These are phyloP conservation scores for Fomitiporia mediterranea DNA, from an alignment of 1,284 basidiomycete genomes.

Conservation along the genomic window DNA sequence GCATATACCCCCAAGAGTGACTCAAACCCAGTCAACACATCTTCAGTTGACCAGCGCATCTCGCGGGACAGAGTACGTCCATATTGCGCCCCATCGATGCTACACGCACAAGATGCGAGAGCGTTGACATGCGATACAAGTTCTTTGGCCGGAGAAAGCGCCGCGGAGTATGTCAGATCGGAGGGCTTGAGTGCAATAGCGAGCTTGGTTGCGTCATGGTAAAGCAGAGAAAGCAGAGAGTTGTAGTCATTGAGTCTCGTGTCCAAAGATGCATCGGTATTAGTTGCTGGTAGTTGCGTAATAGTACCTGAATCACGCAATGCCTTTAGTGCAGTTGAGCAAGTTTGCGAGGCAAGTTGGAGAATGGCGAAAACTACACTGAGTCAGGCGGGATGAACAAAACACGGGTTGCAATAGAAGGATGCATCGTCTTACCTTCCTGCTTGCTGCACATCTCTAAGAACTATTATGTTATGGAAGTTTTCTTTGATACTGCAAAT, in stretches of 20 bases:
- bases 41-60: conserved; percentile 36
- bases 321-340: conserved; percentile 12
- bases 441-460: conserved; percentile 16
- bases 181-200: conserved; percentile 61
- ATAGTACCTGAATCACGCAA: conserved; percentile 7
- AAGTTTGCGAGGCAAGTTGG: conserved; percentile 14
- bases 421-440: conserved; percentile 10
- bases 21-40: conserved; percentile 44
- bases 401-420: not conserved
- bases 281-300: not conserved
- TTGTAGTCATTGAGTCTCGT: conserved; percentile 40
- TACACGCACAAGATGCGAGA: conserved; percentile 52
- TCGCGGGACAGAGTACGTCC: conserved; percentile 54
- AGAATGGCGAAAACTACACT: conserved; percentile 15
- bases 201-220: conserved; percentile 58
- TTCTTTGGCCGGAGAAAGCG: conserved; percentile 53
- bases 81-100: conserved; percentile 43
- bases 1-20: conserved; percentile 40
- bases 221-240: conserved; percentile 57
- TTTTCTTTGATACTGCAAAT: not conserved
- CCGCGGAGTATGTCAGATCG: conserved; percentile 50
- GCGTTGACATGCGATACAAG: conserved; percentile 49
- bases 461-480: too few species aligned
- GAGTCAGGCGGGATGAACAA: not conserved
- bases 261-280: conserved; percentile 10